Evolutionary conservation across 1,139 yeast genomes (phyloP).

Genomic region (Scheffersomyces cryptocercus): DNA sequence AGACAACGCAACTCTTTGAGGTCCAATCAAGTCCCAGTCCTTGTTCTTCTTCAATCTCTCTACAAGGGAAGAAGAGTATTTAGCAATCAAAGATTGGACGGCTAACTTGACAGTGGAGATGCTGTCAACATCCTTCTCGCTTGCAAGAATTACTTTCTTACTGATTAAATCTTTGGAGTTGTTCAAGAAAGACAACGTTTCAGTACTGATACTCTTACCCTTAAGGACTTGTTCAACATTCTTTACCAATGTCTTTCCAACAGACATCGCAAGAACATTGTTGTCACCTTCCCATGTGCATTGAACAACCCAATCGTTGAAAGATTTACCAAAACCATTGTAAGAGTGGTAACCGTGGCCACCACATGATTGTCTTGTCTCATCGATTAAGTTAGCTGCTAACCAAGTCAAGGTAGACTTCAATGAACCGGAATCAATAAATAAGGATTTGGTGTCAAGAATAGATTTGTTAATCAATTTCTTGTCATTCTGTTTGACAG

Average conservation of each 20-base stretch:
- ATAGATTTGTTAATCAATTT: conserved; percentile 50
- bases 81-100: conserved; percentile 28
- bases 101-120: conserved; percentile 15
- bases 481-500: conserved; percentile 46
- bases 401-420: conserved; percentile 92
- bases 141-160: conserved; percentile 5
- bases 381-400: conserved; percentile 75
- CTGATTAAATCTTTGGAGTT: conserved; percentile 20
- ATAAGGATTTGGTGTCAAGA: conserved; percentile 69
- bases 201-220: conserved; percentile 35
- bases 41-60: conserved; percentile 29
- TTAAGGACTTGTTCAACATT: conserved; percentile 39
- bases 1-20: conserved; percentile 26
- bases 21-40: conserved; percentile 35
- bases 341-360: conserved; percentile 94
- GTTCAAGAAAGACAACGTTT: conserved; percentile 47
- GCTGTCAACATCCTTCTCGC: conserved; percentile 12
- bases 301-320: conserved; percentile 91
- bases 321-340: conserved; percentile 87
- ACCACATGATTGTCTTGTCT: conserved; percentile 92
- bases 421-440: conserved; percentile 84
- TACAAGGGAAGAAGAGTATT: conserved; percentile 21
- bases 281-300: conserved; percentile 99
- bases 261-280: conserved; percentile 77
- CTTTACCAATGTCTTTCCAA: conserved; percentile 76